These are phyloP conservation scores for Apodospora peruviana DNA, from an alignment of 495 filamentous ascomycete genomes.

Conservation along the genomic window DNA sequence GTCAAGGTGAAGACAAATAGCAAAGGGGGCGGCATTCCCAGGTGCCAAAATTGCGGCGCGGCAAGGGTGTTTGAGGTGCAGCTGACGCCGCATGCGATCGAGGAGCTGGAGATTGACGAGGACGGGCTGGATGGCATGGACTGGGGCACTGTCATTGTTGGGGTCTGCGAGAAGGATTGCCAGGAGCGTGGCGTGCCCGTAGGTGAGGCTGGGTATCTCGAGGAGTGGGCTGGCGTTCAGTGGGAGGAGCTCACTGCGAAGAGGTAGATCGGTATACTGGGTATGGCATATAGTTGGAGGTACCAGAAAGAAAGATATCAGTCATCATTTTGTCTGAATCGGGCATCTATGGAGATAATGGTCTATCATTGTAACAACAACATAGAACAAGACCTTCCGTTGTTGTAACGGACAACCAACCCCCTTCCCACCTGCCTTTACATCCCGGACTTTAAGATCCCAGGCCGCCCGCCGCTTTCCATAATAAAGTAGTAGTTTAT, in stretches of 20 bases:
- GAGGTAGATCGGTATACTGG: constrained; percentile 13
- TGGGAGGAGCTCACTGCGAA: constrained; percentile 69
- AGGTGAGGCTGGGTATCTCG: constrained; percentile 53
- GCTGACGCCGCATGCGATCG: constrained; percentile 85
- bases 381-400: too few species aligned
- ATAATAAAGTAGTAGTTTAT: too few species aligned
- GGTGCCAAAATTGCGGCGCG: constrained; percentile 69
- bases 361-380: too few species aligned
- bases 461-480: too few species aligned
- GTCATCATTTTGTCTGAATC: too few species aligned
- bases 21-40: constrained; percentile 49
- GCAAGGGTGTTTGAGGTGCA: constrained; percentile 78
- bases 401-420: too few species aligned
- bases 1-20: constrained; percentile 21
- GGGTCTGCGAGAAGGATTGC: constrained; percentile 57
- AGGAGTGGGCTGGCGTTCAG: constrained; percentile 96
- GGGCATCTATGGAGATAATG: too few species aligned
- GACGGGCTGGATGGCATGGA: constrained; percentile 88
- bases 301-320: not conserved
- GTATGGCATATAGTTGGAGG: constrained; percentile 13
- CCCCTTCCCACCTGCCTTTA: too few species aligned
- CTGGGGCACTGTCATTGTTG: constrained; percentile 94
- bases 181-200: constrained; percentile 20
- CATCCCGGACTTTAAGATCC: too few species aligned
- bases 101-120: constrained; percentile 76